Conservation (phyloP, 495 filamentous ascomycete genomes). For the Aspergillus nanangensis region DNA sequence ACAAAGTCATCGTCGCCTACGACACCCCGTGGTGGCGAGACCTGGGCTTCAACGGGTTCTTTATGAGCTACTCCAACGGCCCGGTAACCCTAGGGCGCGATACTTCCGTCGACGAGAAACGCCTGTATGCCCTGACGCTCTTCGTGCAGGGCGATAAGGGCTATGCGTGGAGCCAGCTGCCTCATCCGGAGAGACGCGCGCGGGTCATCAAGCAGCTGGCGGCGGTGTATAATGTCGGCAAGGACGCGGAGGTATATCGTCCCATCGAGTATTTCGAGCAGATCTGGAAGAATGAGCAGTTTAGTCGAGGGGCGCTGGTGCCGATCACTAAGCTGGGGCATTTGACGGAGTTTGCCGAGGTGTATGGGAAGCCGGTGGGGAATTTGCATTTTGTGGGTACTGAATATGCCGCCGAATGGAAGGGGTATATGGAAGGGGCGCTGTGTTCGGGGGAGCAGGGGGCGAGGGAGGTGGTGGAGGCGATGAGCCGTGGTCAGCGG, state of each 20-base stretch:
- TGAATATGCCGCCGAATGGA: constrained; percentile 37
- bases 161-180: constrained; percentile 20
- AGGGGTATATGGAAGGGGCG: constrained; percentile 46
- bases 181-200: constrained; percentile 9
- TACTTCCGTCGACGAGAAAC: constrained; percentile 22
- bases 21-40: constrained; percentile 35
- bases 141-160: constrained; percentile 31
- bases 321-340: constrained; percentile 17
- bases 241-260: constrained; percentile 12
- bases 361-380: constrained; percentile 9
- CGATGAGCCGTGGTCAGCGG: constrained; percentile 91
- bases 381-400: constrained; percentile 44
- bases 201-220: constrained; percentile 5
- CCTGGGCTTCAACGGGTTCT: constrained; percentile 26
- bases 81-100: constrained; percentile 36
- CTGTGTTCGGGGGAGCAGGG: constrained; percentile 30
- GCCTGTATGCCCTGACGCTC: constrained; percentile 33
- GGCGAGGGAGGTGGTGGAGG: constrained; percentile 66
- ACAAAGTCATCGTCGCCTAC: constrained; percentile 32
- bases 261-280: constrained; percentile 17
- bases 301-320: constrained; percentile 5
- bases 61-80: constrained; percentile 19
- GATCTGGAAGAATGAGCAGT: constrained; percentile 12
- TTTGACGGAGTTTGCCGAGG: constrained; percentile 11
- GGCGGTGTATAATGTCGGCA: constrained; percentile 2